Conservation (phyloP, 2,329 filamentous ascomycete species). For the Curvularia sp. region DNA sequence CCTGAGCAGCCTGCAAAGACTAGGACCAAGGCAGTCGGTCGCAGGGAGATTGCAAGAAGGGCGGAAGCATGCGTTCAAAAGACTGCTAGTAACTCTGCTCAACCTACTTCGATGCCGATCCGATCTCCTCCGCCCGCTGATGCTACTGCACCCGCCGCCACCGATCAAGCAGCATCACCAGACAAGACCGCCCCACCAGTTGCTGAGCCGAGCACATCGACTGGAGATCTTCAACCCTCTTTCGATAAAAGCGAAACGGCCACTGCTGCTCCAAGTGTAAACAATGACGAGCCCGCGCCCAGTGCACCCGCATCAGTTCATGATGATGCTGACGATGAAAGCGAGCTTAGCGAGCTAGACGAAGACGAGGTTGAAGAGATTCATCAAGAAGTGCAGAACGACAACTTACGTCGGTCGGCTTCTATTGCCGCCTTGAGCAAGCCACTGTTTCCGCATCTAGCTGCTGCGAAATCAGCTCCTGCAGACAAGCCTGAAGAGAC, state of each 20-base stretch:
- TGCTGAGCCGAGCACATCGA: conserved; percentile 12
- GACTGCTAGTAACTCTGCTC: conserved; percentile 39
- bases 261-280: conserved; percentile 41
- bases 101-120: conserved; percentile 43
- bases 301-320: conserved; percentile 64
- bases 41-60: conserved; percentile 64
- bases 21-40: conserved; percentile 65
- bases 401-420: conserved; percentile 20
- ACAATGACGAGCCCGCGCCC: conserved; percentile 49
- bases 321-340: conserved; percentile 62
- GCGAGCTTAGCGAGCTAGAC: conserved; percentile 61
- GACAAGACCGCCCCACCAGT: conserved; percentile 24
- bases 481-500: conserved; percentile 7
- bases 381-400: conserved; percentile 31
- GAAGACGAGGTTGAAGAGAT: conserved; percentile 51
- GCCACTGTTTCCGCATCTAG: conserved; percentile 38
- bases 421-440: conserved; percentile 27
- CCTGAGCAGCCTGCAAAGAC: conserved; percentile 33
- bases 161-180: conserved; percentile 23
- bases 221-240: conserved; percentile 24
- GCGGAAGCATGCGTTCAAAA: conserved; percentile 63
- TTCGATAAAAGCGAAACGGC: conserved; percentile 51
- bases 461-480: conserved; percentile 1
- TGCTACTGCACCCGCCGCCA: conserved; percentile 24
- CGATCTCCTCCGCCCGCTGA: conserved; percentile 38